Evolutionary conservation across 2,329 filamentous ascomycete species (phyloP), one percentile per base, ranked within the genome.

Genomic region (Alternaria alternata): DNA sequence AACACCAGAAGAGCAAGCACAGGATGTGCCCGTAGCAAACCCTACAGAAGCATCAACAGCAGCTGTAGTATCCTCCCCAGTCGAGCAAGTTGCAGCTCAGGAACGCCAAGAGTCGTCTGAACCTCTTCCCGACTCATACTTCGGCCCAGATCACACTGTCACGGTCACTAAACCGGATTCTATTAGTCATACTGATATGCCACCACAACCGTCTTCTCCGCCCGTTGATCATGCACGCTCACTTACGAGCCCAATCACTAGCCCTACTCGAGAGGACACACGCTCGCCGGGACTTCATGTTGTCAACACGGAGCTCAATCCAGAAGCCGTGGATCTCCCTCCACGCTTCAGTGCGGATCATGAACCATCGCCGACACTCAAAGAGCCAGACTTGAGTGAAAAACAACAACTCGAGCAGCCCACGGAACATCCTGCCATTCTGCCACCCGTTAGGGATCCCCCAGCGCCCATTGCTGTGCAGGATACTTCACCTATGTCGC

Each of bases 201-300:
- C 42, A 36, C 52, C 39, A 18, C 63, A 42, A 24, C 51, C 70
- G 30, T 49, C 66, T 12, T 65, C 64, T 36, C 62, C 72, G 11
- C 65, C 67, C 12, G 43, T 65, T 5, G 67, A 66, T 14, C 54
- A 59, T 44, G 57, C 61, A 14, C 65, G 56, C 36, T 56, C 64
- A 7, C 49, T 66, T 7, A 16, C 51, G 11, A 75, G 69, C 38
- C 67, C 68, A 22, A 63, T 61, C 12, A n/a, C 51, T 16, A 75
- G 69, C 39, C 67, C 69, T 26, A 63, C 63, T 12, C 65, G 62
- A 26, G 68, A 71, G 46, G 60, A 60, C 6, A 70, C 70, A 22
- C 71, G 71, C 44, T 64, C 70, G 18, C 64, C 71, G 20, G 77
- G 76, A 4, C 71, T 83, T 41, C 81, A 82, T 54, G 78, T 83